Conservation (phyloP, 2,329 filamentous ascomycete genomes). For the Coniochaeta ligniaria region DNA sequence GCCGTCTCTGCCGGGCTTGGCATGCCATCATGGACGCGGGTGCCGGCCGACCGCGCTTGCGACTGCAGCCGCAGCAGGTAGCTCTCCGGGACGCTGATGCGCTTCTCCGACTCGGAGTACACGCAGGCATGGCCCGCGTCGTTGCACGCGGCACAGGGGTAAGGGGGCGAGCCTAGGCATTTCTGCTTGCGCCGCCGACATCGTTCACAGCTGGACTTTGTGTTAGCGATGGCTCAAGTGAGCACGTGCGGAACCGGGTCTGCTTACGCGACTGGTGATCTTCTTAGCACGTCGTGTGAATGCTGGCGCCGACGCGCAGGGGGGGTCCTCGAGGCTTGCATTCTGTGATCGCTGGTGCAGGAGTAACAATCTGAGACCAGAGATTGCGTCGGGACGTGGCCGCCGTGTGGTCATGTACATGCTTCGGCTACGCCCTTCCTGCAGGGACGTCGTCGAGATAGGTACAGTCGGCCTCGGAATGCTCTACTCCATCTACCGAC, state of each 20-base stretch:
- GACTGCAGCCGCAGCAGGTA: conserved; percentile 5
- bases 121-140: conserved; percentile 3
- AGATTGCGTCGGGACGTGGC: not conserved
- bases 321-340: conserved; percentile 1
- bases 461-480: not conserved
- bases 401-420: not conserved
- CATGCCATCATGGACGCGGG: conserved; percentile 5
- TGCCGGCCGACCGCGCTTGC: conserved; percentile 3
- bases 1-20: conserved; percentile 8
- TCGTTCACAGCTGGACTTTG: conserved; percentile 2
- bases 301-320: conserved; percentile 5
- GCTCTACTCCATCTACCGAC: not conserved
- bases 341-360: not conserved
- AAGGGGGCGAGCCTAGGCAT: conserved; percentile 5
- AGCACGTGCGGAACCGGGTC: not conserved
- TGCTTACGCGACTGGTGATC: conserved; percentile 6
- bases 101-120: conserved; percentile 7
- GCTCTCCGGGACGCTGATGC: conserved; percentile 6
- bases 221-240: not conserved
- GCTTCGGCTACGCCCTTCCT: not conserved
- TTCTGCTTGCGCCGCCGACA: conserved; percentile 7
- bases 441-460: not conserved
- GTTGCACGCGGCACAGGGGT: conserved; percentile 4
- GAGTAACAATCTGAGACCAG: not conserved
- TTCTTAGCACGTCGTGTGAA: conserved; percentile 4